phyloP scores from a whole-genome alignment of 2,329 filamentous ascomycete genomes.

The Alternaria brassicicola region DNA sequence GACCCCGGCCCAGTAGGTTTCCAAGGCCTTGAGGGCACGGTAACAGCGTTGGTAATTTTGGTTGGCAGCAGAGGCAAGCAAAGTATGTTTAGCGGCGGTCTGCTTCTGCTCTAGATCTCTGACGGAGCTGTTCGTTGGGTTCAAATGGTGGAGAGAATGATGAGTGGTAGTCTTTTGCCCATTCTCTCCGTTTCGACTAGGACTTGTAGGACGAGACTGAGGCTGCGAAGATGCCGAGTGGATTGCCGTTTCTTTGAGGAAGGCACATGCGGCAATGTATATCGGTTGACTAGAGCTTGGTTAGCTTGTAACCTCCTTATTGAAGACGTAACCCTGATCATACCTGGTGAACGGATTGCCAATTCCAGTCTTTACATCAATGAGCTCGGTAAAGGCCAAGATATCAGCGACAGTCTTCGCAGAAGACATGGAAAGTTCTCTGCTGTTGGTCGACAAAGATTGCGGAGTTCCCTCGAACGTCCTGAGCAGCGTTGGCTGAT shows the following conservation, averaged over 20 bases:
- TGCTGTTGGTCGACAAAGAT: slow-evolving; percentile 78
- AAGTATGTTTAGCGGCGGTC: slow-evolving; percentile 67
- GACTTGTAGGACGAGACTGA: slow-evolving; percentile 62
- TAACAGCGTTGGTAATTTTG: slow-evolving; percentile 90
- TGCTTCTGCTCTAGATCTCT: slow-evolving; percentile 49
- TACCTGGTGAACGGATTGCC: slow-evolving; percentile 80
- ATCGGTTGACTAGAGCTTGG: slow-evolving; percentile 72
- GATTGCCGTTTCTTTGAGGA: slow-evolving; percentile 79
- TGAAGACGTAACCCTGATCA: background rate
- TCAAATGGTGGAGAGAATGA: slow-evolving; percentile 8
- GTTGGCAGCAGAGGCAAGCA: slow-evolving; percentile 80
- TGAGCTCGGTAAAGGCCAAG: slow-evolving; percentile 81
- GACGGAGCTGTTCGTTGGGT: slow-evolving; percentile 16
- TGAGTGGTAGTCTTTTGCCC: slow-evolving; percentile 1
- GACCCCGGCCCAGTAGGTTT: slow-evolving; percentile 84
- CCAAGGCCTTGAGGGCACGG: slow-evolving; percentile 79
- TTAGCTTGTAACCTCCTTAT: slow-evolving; percentile 15
- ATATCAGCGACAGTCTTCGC: slow-evolving; percentile 93
- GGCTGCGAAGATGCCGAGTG: slow-evolving; percentile 68
- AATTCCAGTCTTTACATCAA: slow-evolving; percentile 83
- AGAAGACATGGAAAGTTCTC: slow-evolving; percentile 82
- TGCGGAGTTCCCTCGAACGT: slow-evolving; percentile 73
- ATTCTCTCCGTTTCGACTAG: slow-evolving; percentile 7
- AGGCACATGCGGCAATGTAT: slow-evolving; percentile 88
- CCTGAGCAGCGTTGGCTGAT: slow-evolving; percentile 81